phyloP scores from a whole-genome alignment of 2,329 filamentous ascomycete species.

The Xylariaceae sp. region DNA sequence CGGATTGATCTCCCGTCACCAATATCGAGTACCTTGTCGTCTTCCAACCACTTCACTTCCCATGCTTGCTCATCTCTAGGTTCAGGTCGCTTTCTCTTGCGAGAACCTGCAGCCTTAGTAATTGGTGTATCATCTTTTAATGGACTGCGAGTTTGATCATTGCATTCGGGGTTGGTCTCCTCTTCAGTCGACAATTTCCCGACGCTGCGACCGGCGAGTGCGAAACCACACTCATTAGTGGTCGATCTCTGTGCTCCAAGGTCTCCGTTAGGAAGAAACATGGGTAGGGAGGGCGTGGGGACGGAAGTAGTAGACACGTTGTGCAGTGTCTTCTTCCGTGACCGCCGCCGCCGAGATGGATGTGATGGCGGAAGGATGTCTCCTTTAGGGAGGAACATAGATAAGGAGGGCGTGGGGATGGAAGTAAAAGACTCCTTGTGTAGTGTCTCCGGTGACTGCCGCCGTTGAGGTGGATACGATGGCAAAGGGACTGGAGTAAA shows the following conservation, averaged over 20 bases:
- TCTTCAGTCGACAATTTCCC: conserved; percentile 20
- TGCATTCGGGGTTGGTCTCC: not conserved
- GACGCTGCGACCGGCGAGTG: conserved; percentile 34
- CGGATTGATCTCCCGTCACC: conserved; percentile 45
- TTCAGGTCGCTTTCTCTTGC: conserved; percentile 30
- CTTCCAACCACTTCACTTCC: conserved; percentile 53
- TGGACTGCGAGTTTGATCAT: not conserved
- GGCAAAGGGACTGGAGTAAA: conserved; percentile 16
- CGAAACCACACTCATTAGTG: too few relatives aligned
- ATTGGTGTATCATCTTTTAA: not conserved
- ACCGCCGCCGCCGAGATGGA: too few relatives aligned
- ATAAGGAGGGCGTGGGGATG: not conserved
- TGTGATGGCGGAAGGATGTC: too few relatives aligned
- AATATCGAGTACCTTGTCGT: conserved; percentile 46
- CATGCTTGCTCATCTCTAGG: conserved; percentile 41
- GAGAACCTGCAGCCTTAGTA: conserved; percentile 5
- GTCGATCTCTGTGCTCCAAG: not conserved
- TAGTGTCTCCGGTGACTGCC: not conserved
- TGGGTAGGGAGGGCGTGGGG: conserved; percentile 4
- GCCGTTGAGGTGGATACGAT: not conserved
- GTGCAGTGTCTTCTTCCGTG: not conserved
- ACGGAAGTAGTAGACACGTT: not conserved
- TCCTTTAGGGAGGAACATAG: not conserved
- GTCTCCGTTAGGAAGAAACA: not conserved
- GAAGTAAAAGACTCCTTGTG: not conserved